phyloP scores from a whole-genome alignment of 2,329 filamentous ascomycete species.

The Aspergillus novoparasiticus region DNA sequence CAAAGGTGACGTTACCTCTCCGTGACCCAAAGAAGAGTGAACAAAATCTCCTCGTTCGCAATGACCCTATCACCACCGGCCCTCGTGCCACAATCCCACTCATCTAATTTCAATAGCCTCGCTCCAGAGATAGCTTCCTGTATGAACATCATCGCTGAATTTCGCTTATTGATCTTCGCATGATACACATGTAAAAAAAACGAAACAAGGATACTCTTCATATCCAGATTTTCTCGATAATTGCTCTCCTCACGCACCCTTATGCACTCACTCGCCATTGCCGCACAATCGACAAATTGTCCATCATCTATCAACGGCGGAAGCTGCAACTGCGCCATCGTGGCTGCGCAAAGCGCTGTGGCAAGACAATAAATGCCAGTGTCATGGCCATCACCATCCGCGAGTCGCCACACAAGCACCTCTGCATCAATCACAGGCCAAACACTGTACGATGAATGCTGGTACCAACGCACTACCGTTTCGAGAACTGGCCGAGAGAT shows the following conservation, averaged over 20 bases:
- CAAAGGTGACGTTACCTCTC: conserved; percentile 26
- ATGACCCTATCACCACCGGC: conserved; percentile 18
- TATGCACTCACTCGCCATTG: conserved; percentile 27
- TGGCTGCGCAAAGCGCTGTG: conserved; percentile 33
- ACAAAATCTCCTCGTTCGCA: conserved; percentile 28
- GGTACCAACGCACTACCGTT: conserved; percentile 25
- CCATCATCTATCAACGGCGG: conserved; percentile 16
- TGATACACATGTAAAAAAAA: conserved; percentile 38
- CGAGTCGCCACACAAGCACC: conserved; percentile 19
- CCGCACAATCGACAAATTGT: conserved; percentile 19
- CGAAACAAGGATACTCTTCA: conserved; percentile 26
- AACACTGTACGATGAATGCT: conserved; percentile 30
- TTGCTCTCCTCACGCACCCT: conserved; percentile 21
- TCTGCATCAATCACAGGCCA: conserved; percentile 32
- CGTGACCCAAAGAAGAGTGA: conserved; percentile 33
- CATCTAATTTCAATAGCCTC: conserved; percentile 26
- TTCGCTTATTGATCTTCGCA: conserved; percentile 33
- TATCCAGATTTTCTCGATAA: conserved; percentile 22
- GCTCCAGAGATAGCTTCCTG: conserved; percentile 32
- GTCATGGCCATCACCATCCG: not conserved
- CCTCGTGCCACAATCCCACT: not conserved
- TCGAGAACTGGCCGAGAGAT: conserved; percentile 19
- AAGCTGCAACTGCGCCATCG: conserved; percentile 35
- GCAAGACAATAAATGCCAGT: conserved; percentile 21
- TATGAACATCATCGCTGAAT: conserved; percentile 33